Base-by-base conservation (phyloP, 2,329 filamentous ascomycete genomes). In the Talaromyces piceae region DNA sequence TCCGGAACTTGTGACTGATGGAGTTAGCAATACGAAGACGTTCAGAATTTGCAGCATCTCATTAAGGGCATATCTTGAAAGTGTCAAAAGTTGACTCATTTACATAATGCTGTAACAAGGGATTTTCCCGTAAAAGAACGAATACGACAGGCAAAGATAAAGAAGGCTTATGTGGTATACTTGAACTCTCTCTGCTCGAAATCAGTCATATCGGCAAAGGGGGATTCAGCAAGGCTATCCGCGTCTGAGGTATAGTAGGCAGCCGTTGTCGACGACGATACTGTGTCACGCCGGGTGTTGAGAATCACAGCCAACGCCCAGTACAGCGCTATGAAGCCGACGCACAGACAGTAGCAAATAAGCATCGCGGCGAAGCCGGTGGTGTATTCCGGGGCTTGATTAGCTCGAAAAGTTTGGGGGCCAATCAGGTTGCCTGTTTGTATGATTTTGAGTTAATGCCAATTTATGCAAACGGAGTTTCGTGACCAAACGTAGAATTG, bases 321-420 rank as follows among this genome's bases (percentile, higher is more conserved):
- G 50, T 70, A 70, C 1, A 53, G 41, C 1, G 58, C 54, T 43
- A 70, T 60, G 18, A 70, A 51, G 7, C 59, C 43, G 43, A 69
- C 65, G 31, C 63, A 64, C 7, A 56, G 57, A 51, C 66, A 67
- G 46, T 69, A 70, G 33, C 64, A 63, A 1, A 58, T 57, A 18
- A 70, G 50, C 66, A 71, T 71, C 3, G 67, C 60, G 23, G 67
- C 55, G 22, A 70, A 66, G 2, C 67, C 66, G 6, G 64, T 63
- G 2, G 63, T 68, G 46, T 72, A 71, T 39, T 58, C 64, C 1
- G 71, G 71, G 1, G 69, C 69, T 49, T 73, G 67, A 23, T 64
- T 61, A 11, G 61, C 61, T 13, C 65, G 61, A 53, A 73, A 73
- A 0, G 68, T 71, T 55, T 72, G 70, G 1, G 71, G 70, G 0